phyloP scores from a whole-genome alignment of 2,329 filamentous ascomycete species.

The Fusarium guadeloupense region DNA sequence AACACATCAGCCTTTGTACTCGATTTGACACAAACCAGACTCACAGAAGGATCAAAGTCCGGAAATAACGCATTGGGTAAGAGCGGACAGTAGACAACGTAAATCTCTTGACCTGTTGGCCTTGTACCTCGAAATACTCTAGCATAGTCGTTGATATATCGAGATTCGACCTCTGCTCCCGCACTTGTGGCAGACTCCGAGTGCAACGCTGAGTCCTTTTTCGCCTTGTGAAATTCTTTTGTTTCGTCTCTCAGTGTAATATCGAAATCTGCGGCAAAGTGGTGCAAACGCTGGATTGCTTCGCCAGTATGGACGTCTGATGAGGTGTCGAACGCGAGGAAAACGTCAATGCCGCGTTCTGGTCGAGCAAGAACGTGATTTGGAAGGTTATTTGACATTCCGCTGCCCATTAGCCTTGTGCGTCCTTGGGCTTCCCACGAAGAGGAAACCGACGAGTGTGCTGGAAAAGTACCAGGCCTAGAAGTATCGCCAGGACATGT shows the following conservation, averaged over 20 bases:
- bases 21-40: rapidly evolving
- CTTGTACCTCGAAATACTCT: constrained; percentile 26
- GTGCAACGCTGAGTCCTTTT: rapidly evolving
- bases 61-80: constrained; percentile 23
- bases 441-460: rapidly evolving
- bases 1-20: not conserved
- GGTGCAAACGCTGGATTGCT: constrained; percentile 27
- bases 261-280: constrained; percentile 34
- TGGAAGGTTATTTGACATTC: constrained; percentile 38
- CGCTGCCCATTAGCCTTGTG: constrained; percentile 32
- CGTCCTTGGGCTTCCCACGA: constrained; percentile 38
- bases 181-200: rapidly evolving
- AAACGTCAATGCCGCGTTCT: constrained; percentile 27
- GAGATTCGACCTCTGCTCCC: not conserved
- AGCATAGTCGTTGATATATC: constrained; percentile 12
- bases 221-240: not conserved
- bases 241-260: constrained; percentile 22
- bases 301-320: constrained; percentile 32
- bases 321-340: constrained; percentile 34
- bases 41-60: constrained; percentile 25
- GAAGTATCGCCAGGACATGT: rapidly evolving
- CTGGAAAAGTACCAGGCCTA: rapidly evolving
- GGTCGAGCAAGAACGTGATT: constrained; percentile 32
- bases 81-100: constrained; percentile 33
- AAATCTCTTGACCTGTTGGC: constrained; percentile 9